Evolutionary conservation across 257 asterid genomes (phyloP), one percentile per base, ranked within the genome.

Genomic region (Orobanche coerulescens): DNA sequence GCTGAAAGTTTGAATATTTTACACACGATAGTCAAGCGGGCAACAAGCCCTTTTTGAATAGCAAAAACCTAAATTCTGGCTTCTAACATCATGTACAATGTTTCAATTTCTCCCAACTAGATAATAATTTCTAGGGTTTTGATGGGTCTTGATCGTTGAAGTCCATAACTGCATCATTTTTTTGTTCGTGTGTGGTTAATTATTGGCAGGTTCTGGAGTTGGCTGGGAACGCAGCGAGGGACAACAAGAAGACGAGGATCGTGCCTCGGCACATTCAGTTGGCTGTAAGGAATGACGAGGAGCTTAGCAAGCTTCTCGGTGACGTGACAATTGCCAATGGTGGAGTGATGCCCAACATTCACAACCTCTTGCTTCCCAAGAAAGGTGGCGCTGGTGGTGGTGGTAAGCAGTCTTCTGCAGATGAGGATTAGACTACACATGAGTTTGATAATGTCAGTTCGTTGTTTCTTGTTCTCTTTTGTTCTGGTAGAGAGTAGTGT

Each of bases 311-410:
- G 71, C 81, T 88, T 12, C 83, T 88, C 4, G 90, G 95, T 0
- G 96, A 85, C 63, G 96, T 85, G 30, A 88, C 95, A 0, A 88
- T 88, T 44, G 95, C 94, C 0, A 86, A 89, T 16, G 95, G 91
- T 0, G 95, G 95, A 6, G 89, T 86, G 42, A 85, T 88, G 88
- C 94, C 95, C 47, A 83, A 88, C 75, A 88, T 85, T 57, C 95
- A 85, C 84, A 87, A 86, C 66, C 85, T 77, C 4, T 42, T 86
- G 52, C 88, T 88, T 1, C 96, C 95, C 0, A 85, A 88, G 84
- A 85, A 85, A 69, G 51, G 84, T 6, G 93, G 82, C 24, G 60
- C 82, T 1, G 83, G 83, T 69, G 51, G 84, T 6, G 93, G 82
- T 28, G 60, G 84, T 1, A 78, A 83, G 6, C 82, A 82, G 75